These are phyloP conservation scores for Meira miltonrushii DNA, from an alignment of 1,284 basidiomycete genomes.

Conservation along the genomic window DNA sequence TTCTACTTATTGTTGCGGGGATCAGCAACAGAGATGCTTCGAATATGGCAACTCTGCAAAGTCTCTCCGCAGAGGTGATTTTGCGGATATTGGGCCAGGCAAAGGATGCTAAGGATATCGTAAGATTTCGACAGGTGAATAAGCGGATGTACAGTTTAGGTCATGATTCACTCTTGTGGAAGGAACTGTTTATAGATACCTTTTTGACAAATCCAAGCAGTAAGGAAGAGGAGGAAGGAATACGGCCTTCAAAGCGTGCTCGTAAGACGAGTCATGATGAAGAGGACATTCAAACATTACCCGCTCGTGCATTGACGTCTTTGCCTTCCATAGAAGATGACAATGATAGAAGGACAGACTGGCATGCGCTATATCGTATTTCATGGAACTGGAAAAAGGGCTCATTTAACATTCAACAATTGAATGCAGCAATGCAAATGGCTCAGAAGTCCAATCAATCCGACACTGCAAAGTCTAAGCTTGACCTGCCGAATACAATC, in stretches of 20 bases:
- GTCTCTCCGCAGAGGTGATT: slow-evolving; percentile 3
- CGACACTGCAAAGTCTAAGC: neutral
- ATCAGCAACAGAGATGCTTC: neutral
- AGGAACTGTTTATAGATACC: neutral
- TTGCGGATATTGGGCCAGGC: neutral
- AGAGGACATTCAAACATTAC: neutral
- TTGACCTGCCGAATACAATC: neutral
- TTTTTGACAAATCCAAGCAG: neutral
- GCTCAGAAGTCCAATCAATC: neutral
- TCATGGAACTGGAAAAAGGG: slow-evolving; percentile 5
- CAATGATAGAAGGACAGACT: slow-evolving; percentile 1
- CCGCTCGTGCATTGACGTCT: neutral
- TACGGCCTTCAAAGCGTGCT: neutral
- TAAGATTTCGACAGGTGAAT: neutral
- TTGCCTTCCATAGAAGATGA: neutral
- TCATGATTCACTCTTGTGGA: slow-evolving; percentile 4
- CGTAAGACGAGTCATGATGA: neutral
- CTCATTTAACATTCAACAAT: neutral
- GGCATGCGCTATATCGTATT: neutral
- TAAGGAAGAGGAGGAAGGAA: neutral
- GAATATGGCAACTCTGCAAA: neutral
- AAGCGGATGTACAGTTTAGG: slow-evolving; percentile 1
- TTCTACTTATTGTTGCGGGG: no score
- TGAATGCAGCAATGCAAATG: neutral
- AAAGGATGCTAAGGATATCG: slow-evolving; percentile 2